Percentiles rank a stretch among this genome's conserved stretches.
These are phyloP conservation scores for Bromus sterilis DNA, from an alignment of 176 grass and related monocot species.

Conservation along the genomic window DNA sequence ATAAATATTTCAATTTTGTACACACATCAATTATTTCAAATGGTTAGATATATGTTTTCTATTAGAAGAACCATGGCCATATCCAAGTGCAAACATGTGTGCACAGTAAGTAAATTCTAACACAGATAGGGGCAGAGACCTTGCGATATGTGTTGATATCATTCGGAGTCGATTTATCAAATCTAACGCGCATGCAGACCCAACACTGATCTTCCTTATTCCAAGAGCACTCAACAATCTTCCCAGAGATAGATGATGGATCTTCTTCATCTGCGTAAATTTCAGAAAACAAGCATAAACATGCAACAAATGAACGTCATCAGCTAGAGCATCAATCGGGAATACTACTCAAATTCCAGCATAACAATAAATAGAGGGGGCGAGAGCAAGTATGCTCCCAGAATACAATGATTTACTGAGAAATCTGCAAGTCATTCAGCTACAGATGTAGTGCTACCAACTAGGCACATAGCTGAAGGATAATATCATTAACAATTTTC, in stretches of 20 bases:
- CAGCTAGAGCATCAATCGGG: background rate
- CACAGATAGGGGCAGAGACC: conserved; percentile 25
- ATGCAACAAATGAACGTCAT: background rate
- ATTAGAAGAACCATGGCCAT: background rate
- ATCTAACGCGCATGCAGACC: conserved; percentile 70
- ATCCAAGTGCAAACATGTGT: too few species aligned
- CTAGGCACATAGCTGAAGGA: background rate
- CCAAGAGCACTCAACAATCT: conserved; percentile 81
- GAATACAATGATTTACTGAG: background rate
- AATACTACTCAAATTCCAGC: background rate
- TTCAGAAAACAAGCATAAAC: conserved; percentile 4
- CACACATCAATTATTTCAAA: background rate
- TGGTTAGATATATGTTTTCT: background rate
- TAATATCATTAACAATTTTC: background rate
- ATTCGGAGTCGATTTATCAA: conserved; percentile 82
- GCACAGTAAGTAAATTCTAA: background rate
- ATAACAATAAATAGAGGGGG: background rate
- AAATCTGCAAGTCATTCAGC: background rate
- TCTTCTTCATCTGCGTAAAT: conserved; percentile 43
- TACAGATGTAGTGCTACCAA: background rate
- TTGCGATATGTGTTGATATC: conserved; percentile 93
- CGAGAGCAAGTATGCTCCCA: background rate
- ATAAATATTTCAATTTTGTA: background rate
- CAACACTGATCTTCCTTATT: conserved; percentile 55
- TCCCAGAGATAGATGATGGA: conserved; percentile 47